A percentile compares a stretch with the other conserved stretches of the same genome.
Evolutionary conservation across 345 rosid genomes (phyloP).

Genomic region (Crucihimalaya himalaica): DNA sequence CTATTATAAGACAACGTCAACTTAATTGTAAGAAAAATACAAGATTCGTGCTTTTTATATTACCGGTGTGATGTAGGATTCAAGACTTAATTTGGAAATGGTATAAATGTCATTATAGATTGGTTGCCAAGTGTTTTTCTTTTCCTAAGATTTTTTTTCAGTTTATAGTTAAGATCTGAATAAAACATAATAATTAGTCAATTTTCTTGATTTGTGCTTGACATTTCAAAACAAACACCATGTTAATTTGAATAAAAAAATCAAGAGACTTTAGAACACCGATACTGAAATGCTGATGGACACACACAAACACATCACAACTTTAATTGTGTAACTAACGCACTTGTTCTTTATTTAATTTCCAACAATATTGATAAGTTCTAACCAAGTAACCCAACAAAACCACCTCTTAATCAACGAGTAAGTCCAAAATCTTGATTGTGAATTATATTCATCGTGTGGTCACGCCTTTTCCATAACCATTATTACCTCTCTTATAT

Average conservation of each 20-base stretch:
- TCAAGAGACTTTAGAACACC: not conserved
- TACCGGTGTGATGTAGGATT: not conserved
- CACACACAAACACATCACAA: slow-evolving; percentile 6
- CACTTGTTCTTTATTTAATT: not conserved
- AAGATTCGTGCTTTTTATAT: not conserved
- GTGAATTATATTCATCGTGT: slow-evolving; percentile 21
- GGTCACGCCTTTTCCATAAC: slow-evolving; percentile 22
- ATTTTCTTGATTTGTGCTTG: slow-evolving; percentile 1
- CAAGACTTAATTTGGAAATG: not conserved
- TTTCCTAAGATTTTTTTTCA: not conserved
- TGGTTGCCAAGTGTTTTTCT: not conserved
- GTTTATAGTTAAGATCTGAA: not conserved
- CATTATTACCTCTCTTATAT: slow-evolving; percentile 33
- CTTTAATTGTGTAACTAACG: not conserved
- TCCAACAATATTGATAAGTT: not conserved
- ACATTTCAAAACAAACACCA: slow-evolving; percentile 3
- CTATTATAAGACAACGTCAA: not conserved
- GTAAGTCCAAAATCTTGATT: slow-evolving; percentile 13
- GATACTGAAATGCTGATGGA: not conserved
- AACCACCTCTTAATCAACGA: not conserved
- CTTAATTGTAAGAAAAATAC: not conserved
- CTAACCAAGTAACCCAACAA: slow-evolving; percentile 7
- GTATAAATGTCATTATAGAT: not conserved
- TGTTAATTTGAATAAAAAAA: not conserved
- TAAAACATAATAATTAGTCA: not conserved